phyloP scores from a whole-genome alignment of 257 asterid species.

The Lycium barbarum region DNA sequence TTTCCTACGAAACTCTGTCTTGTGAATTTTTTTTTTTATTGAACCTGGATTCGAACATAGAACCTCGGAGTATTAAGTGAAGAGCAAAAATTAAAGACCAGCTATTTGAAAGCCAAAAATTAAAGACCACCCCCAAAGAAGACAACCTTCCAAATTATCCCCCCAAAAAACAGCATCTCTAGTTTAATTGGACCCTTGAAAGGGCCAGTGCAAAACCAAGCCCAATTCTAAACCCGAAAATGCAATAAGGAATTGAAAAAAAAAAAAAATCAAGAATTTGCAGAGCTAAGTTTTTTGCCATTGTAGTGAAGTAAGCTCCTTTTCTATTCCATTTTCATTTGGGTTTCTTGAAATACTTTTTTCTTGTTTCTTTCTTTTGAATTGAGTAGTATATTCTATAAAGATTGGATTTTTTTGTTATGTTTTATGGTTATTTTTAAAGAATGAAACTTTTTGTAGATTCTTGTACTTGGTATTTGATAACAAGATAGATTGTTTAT shows the following conservation, averaged over 20 bases:
- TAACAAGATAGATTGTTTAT: too few relatives aligned
- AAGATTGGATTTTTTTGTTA: neutral
- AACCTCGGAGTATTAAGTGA: too few relatives aligned
- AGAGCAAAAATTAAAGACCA: too few relatives aligned
- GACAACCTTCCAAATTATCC: too few relatives aligned
- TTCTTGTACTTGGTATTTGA: neutral
- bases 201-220: neutral
- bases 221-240: neutral
- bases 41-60: too few relatives aligned
- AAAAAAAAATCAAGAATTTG: neutral
- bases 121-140: too few relatives aligned
- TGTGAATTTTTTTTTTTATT: too few relatives aligned
- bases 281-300: neutral
- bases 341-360: too few relatives aligned
- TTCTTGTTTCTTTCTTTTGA: neutral
- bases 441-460: neutral
- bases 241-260: neutral
- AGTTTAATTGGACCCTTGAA: neutral
- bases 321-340: neutral
- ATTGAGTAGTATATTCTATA: neutral
- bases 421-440: neutral
- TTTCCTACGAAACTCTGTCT: too few relatives aligned
- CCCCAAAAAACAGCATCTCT: neutral
- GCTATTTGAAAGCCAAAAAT: too few relatives aligned
- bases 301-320: constrained; percentile 18